Conservation (phyloP, 805 yeast species). For the Pichia kluyveri region DNA sequence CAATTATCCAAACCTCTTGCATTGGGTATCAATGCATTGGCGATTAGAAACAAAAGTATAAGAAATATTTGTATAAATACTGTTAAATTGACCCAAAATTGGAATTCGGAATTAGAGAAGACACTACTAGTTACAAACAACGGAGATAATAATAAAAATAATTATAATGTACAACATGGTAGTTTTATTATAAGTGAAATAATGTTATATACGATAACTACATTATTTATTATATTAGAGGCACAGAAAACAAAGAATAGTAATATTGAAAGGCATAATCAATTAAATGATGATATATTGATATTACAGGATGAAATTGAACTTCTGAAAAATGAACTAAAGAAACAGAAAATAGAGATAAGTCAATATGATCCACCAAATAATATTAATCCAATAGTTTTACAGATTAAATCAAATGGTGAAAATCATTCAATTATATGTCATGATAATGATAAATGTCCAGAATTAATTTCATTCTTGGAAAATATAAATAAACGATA, state of each 20-base stretch:
- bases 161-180: neutral
- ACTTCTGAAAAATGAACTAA: slow-evolving; percentile 40
- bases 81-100: slow-evolving; percentile 63
- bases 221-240: slow-evolving; percentile 64
- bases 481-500: neutral
- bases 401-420: slow-evolving; percentile 28
- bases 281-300: slow-evolving; percentile 63
- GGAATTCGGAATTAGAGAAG: slow-evolving; percentile 15
- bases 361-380: slow-evolving; percentile 31
- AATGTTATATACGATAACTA: slow-evolving; percentile 75
- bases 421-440: slow-evolving; percentile 1
- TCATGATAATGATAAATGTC: neutral
- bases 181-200: slow-evolving; percentile 45
- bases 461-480: neutral
- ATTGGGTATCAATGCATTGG: slow-evolving; percentile 59
- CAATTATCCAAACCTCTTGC: slow-evolving; percentile 79
- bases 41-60: slow-evolving; percentile 62
- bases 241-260: slow-evolving; percentile 58
- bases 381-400: slow-evolving; percentile 35
- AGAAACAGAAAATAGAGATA: slow-evolving; percentile 33
- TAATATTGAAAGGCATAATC: slow-evolving; percentile 51
- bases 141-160: neutral
- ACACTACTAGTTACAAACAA: neutral
- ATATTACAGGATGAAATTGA: slow-evolving; percentile 65
- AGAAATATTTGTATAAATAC: slow-evolving; percentile 51